Evolutionary conservation across 495 filamentous ascomycete genomes (phyloP).

Genomic region (Trypethelium eluteriae): DNA sequence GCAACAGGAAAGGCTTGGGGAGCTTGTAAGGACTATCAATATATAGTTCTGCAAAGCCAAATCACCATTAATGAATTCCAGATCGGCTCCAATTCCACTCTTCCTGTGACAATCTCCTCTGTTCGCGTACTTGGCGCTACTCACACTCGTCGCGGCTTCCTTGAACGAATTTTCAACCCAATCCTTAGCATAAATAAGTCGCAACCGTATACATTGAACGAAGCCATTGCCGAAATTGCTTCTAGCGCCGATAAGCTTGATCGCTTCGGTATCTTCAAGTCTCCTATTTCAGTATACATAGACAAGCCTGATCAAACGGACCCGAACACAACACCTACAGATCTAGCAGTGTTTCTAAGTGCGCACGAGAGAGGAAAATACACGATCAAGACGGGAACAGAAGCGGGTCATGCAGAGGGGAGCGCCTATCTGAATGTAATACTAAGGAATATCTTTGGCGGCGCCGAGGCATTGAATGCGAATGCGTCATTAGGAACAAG

Average conservation of each 20-base stretch:
- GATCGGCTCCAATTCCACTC: constrained; percentile 72
- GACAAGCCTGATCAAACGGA: constrained; percentile 57
- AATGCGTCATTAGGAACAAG: constrained; percentile 82
- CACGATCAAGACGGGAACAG: constrained; percentile 82
- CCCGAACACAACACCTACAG: constrained; percentile 54
- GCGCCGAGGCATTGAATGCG: constrained; percentile 78
- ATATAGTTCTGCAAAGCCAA: constrained; percentile 31
- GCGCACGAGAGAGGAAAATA: constrained; percentile 73
- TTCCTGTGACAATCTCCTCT: constrained; percentile 71
- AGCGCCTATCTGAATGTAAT: constrained; percentile 78
- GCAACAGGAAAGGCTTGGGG: constrained; percentile 53
- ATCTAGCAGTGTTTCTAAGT: constrained; percentile 67
- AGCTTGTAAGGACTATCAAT: constrained; percentile 38
- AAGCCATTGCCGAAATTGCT: constrained; percentile 64
- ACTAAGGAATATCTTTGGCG: constrained; percentile 87
- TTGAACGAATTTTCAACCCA: constrained; percentile 69
- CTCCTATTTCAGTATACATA: constrained; percentile 70
- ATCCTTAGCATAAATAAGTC: constrained; percentile 61
- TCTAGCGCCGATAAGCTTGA: constrained; percentile 63
- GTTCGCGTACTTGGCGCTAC: constrained; percentile 70
- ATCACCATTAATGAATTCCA: constrained; percentile 33
- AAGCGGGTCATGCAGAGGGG: constrained; percentile 83
- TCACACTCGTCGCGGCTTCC: constrained; percentile 70
- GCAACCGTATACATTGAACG: constrained; percentile 64
- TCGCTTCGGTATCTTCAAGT: constrained; percentile 79